Base-by-base conservation (phyloP, 768 basidiomycete genomes). In the Tulasnella sp. region DNA sequence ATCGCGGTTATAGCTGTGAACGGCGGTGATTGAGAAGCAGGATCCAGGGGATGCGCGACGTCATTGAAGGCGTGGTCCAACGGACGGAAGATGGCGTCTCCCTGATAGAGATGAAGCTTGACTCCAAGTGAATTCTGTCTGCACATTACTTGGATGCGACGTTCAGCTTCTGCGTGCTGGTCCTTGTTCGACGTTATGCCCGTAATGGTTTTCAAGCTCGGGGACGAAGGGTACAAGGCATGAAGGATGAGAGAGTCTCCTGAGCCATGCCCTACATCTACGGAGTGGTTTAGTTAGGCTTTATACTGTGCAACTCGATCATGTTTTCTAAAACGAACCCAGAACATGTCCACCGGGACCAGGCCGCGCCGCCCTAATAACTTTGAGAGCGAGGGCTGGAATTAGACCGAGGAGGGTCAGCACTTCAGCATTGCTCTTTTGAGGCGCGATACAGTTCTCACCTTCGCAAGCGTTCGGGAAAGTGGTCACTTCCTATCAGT, bases 191-290 rank as follows among this genome's bases (percentile, higher is more conserved):
- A 86, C 16, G 88, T 90, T 59, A 90, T 86, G 17, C 88, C 89
- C 2, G 82, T 82, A 8, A 89, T 74, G 52, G 78, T 76, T 5
- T 83, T 79, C 35, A 86, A 87, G 11, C 81, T 82, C 2, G 85
- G 83, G 29, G 86, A 78, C 0, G 79, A 76, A 16, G 82, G 80
- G 72, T 85, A 80, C 5, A 81, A 80, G 34, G 88, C 80, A 19
- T 88, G 83, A 40, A 89, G 76, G 26, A 89, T 77, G 26, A 89
- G 79, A 1, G 88, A 90, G 79, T 89, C 88, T 52, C 89, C 89
- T 32, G 84, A 87, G 47, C 88, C 89, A 76, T 88, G 84, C 16
- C 89, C 89, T 22, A 89, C 87, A 77, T 90, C 88, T 89, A 34
- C 44, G 14, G 29, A n/a, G n/a, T n/a, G n/a, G n/a, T n/a, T n/a